phyloP scores from a whole-genome alignment of 805 yeast genomes.

The Brettanomyces nanus region DNA sequence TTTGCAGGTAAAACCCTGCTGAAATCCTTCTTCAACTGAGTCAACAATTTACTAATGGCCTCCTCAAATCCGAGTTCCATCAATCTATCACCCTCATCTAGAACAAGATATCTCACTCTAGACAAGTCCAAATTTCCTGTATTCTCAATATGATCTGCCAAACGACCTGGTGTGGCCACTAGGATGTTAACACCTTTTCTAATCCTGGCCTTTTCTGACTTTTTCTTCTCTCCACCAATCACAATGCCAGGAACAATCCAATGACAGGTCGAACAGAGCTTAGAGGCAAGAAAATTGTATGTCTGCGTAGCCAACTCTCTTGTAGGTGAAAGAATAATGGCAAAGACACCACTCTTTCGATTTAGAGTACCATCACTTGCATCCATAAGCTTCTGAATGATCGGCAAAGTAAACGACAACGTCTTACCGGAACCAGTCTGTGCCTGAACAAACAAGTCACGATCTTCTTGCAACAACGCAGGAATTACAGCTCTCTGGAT shows the following conservation, averaged over 20 bases:
- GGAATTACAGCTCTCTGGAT: slow-evolving; percentile 84
- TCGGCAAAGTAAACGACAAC: slow-evolving; percentile 76
- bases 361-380: slow-evolving; percentile 43
- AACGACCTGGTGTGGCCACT: slow-evolving; percentile 97
- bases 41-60: slow-evolving; percentile 70
- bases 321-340: slow-evolving; percentile 85
- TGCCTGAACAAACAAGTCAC: slow-evolving; percentile 84
- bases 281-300: slow-evolving; percentile 64
- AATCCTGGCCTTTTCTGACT: slow-evolving; percentile 89
- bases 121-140: slow-evolving; percentile 68
- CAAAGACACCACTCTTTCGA: slow-evolving; percentile 79
- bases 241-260: slow-evolving; percentile 92
- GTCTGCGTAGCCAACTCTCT: slow-evolving; percentile 92
- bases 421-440: slow-evolving; percentile 99
- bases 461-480: slow-evolving; percentile 29
- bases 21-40: slow-evolving; percentile 41
- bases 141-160: slow-evolving; percentile 89
- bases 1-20: slow-evolving; percentile 12
- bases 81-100: slow-evolving; percentile 95
- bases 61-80: slow-evolving; percentile 97
- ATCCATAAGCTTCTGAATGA: slow-evolving; percentile 49
- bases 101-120: slow-evolving; percentile 74
- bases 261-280: slow-evolving; percentile 64
- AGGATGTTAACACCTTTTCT: slow-evolving; percentile 93
- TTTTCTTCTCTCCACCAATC: slow-evolving; percentile 97